Percentiles rank a stretch among this genome's conserved stretches.
Conservation (phyloP, 306 rosid species). For the Vicia sativa region DNA sequence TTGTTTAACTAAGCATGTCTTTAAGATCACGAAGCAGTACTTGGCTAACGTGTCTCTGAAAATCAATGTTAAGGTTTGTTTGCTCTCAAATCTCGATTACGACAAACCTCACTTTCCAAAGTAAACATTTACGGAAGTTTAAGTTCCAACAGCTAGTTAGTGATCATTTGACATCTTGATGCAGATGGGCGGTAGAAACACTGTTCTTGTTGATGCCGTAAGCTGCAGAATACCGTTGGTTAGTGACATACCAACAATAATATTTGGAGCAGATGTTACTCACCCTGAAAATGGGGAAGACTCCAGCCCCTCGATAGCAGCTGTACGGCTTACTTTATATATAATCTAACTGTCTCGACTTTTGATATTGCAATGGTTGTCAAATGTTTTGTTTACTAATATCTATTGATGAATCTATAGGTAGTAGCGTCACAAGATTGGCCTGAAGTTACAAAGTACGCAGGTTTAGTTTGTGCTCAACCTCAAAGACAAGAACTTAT, state of each 20-base stretch:
- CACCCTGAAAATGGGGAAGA: slow-evolving; percentile 99
- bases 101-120: not conserved
- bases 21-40: slow-evolving; percentile 80
- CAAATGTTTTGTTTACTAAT: slow-evolving; percentile 37
- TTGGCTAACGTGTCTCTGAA: slow-evolving; percentile 87
- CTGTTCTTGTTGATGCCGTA: slow-evolving; percentile 86
- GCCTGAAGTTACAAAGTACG: slow-evolving; percentile 96
- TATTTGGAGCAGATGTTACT: slow-evolving; percentile 97
- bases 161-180: slow-evolving; percentile 24
- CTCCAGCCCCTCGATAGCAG: slow-evolving; percentile 95
- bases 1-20: slow-evolving; percentile 87
- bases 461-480: slow-evolving; percentile 94
- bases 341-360: not conserved
- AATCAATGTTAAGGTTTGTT: slow-evolving; percentile 81
- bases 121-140: no score
- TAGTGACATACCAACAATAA: slow-evolving; percentile 88
- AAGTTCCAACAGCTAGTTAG: slow-evolving; percentile 2
- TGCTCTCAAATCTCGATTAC: slow-evolving; percentile 19
- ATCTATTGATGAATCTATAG: slow-evolving; percentile 47
- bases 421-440: slow-evolving; percentile 99
- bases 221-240: slow-evolving; percentile 88
- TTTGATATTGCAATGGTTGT: not conserved
- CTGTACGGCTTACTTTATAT: slow-evolving; percentile 54
- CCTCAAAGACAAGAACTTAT: slow-evolving; percentile 95
- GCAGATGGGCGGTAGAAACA: slow-evolving; percentile 99